Percentiles rank a stretch among this genome's conserved stretches.
Evolutionary conservation across 441 rosid species (phyloP).

Genomic region (Syzygium malaccense): DNA sequence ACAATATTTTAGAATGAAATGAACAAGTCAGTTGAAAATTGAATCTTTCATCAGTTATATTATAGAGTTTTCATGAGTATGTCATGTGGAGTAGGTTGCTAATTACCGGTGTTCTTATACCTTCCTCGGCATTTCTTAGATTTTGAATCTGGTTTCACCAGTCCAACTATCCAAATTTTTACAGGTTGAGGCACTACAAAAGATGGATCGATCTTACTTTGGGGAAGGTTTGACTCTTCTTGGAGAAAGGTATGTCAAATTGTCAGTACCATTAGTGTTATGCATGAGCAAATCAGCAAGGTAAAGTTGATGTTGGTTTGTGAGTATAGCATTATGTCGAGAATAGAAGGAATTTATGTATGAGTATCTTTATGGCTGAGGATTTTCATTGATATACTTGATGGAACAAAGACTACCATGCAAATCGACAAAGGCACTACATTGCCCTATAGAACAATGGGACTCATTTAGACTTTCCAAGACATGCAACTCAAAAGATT

Average conservation of each 20-base stretch:
- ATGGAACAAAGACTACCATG: too few relatives aligned
- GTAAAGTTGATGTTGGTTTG: background rate
- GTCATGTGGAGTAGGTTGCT: background rate
- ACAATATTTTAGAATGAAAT: background rate
- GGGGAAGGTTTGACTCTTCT: slow-evolving; percentile 96
- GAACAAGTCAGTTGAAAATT: background rate
- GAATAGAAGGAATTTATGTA: background rate
- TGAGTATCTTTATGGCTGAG: background rate
- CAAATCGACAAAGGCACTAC: background rate
- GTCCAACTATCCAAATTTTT: background rate
- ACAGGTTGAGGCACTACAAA: slow-evolving; percentile 56
- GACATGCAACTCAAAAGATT: background rate
- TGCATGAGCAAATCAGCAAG: background rate
- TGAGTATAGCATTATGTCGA: background rate
- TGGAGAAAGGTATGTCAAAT: slow-evolving; percentile 53
- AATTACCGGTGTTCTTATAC: background rate
- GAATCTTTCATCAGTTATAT: background rate
- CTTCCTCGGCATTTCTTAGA: background rate
- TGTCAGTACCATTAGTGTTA: background rate
- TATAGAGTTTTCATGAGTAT: background rate
- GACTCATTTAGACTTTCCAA: background rate
- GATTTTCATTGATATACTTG: too few relatives aligned
- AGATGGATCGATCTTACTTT: slow-evolving; percentile 53
- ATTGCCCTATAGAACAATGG: background rate
- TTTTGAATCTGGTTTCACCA: background rate